Base-by-base conservation (phyloP, 257 asterid species). In the Thymus quinquecostatus region DNA sequence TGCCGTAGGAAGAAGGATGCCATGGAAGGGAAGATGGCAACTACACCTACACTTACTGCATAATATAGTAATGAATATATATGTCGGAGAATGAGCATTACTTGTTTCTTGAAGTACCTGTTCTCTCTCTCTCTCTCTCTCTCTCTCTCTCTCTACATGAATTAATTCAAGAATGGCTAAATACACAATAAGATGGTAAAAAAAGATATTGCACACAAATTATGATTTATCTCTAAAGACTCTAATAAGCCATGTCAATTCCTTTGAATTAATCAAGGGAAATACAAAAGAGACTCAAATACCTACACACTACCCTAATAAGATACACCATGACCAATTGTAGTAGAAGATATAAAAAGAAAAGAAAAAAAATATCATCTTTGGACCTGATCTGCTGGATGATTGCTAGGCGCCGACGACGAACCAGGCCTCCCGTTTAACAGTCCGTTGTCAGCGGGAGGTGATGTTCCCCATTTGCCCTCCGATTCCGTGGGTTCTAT, bases 1-100 rank as follows among this genome's bases (percentile, higher is more conserved):
- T 93, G 98, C 78, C 88, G 96, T 13, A 82, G 78, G 75, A 92
- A 92, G 91, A 92, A 89, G 82, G 97, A 92, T 4, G 96, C 97
- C 59, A 92, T 92, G 97, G 97, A 92, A 82, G 97, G 97, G 29
- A 92, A 87, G 75, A 89, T 72, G 75, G 72, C 90, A 28, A 81
- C 77, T 66, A 77, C 69, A 78, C 79, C 88, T 14, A 70, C 83
- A 73, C 59, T 84, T 76, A 75, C 83, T 74, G 84, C 86, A 13
- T 86, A 77, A 82, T 75, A 64, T 64, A 85, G 80, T 79, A 68
- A 75, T 44, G 49, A 44, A 44, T 44, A 44, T 8, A 44, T 44
- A 44, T 44, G 8, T 8, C 12, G 10, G 49, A 44, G 49, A 3
- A 2, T 44, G 49, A 44, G 12, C 7, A 38, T 2, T 75, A 79